Evolutionary conservation across 495 filamentous ascomycete genomes (phyloP), one percentile per base, ranked within the genome.

Genomic region (Cladorrhinum samala): DNA sequence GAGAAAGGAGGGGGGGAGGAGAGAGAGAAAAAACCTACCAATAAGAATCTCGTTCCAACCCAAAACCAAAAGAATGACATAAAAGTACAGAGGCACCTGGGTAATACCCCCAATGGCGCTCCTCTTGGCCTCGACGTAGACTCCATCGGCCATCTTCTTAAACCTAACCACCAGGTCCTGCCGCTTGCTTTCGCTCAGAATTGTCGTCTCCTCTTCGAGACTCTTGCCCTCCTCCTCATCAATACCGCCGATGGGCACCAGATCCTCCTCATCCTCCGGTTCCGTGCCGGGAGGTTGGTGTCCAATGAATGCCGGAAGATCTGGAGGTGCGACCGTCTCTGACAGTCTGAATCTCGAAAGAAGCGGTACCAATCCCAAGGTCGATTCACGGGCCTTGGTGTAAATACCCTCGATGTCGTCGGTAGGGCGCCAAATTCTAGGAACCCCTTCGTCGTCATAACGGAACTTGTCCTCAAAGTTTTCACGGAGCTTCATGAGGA

Each of bases 391-490:
- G 9, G 93, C 90, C 43, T 80, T 82, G 11, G 91, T 95, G 65
- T 96, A 98, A 45, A 92, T 69, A 41, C 91, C 89, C 69, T 98
- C 94, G 61, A 98, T 97, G 65, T 97, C 93, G 66, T 98, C 93
- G 0, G 86, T 91, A 2, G 93, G 93, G 18, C 94, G 85, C 93
- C 93, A 98, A 63, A 98, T 95, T 36, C 93, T 78, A 3, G 93
- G 93, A 2, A 98, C 94, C 33, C 94, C 94, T 13, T 82, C 83
- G 44, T 95, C 91, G 57, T 98, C 94, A 61, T 98, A 98, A 51
- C 93, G 87, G 79, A 98, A 98, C 65, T 94, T 95, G 71, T 98
- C 93, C 62, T 98, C 93, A 58, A 98, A 98, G 69, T 96, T 97
- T 72, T 98, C 93, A 6, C 93, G 84, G 24, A 98, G 80, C 69